Evolutionary conservation across 306 rosid species (phyloP), one percentile per base, ranked within the genome.

Genomic region (Acacia acuminata): DNA sequence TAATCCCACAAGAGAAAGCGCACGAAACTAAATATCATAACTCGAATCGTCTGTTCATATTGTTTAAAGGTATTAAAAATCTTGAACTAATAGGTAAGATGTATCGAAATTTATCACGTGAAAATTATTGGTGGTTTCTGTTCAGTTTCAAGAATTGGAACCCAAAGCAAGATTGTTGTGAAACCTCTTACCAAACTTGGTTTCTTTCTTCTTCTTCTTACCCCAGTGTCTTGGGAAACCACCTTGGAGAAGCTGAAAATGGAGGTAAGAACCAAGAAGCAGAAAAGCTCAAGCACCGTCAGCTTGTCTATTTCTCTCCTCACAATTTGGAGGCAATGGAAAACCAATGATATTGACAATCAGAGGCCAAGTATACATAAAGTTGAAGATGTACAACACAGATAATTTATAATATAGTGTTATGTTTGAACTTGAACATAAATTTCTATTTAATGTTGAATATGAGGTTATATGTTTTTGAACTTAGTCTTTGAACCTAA

Each of bases 41-140:
- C 66, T 51, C 71, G 51, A 77, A 67, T 5, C 50, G 40, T 16
- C 12, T 27, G 42, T 58, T 68, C 75, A 8, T 48, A 43, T 53
- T 34, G 61, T 71, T 55, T 47, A 76, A 83, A 70, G 78, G 66
- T 51, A 56, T 43, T 43, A 70, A 45, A 60, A 71, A 71, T 45
- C 79, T 68, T 78, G 67, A 53, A 47, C 63, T 22, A 16, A 10
- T 1, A 7, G 32, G 30, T 73, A 72, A 69, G 58, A 79, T 63
- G n/a, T 22, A 87, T 71, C 51, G 17, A 47, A 71, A 60, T 66
- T 55, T 79, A 83, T 91, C 82, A 77, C 88, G 89, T 85, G 86
- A 76, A 76, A 86, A 82, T 36, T 11, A 87, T 53, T 71, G 66
- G 44, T 15, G 51, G 16, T 50, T 50, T 16, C n/a, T 50, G 20